phyloP scores from a whole-genome alignment of 108 stramenopile genomes.

The Fistulifera solaris region DNA sequence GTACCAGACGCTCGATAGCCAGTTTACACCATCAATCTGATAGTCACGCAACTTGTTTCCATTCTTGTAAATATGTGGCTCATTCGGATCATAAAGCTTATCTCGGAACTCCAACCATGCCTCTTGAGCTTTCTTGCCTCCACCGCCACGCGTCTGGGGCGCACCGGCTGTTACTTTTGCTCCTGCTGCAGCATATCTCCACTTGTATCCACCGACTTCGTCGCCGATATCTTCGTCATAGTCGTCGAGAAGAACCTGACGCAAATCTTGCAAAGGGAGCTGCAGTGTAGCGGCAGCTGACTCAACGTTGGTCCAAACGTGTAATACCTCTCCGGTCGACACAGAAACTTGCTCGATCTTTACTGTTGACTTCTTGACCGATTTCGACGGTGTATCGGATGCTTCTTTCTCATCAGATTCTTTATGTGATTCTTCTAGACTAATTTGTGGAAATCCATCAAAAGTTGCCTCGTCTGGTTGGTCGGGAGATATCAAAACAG shows the following conservation, averaged over 20 bases:
- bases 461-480: conserved; percentile 52
- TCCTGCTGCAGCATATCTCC: conserved; percentile 69
- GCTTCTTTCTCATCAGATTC: conserved; percentile 18
- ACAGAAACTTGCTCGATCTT: conserved; percentile 74
- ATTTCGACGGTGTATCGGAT: conserved; percentile 25
- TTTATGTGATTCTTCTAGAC: conserved; percentile 26
- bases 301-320: conserved; percentile 75
- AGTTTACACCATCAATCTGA: conserved; percentile 94
- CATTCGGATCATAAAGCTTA: conserved; percentile 74
- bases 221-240: conserved; percentile 79
- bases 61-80: conserved; percentile 78
- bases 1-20: conserved; percentile 91
- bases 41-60: conserved; percentile 83
- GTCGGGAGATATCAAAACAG: conserved; percentile 39
- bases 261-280: conserved; percentile 51
- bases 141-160: conserved; percentile 22
- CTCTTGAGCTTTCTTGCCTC: conserved; percentile 72
- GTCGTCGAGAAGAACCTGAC: conserved; percentile 49
- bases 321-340: conserved; percentile 50
- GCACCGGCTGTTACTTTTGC: conserved; percentile 68
- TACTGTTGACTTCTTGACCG: conserved; percentile 57
- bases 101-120: conserved; percentile 76
- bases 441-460: conserved; percentile 62
- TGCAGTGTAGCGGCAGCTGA: conserved; percentile 74
- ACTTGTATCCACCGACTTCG: conserved; percentile 76